phyloP scores from a whole-genome alignment of 257 asterid genomes.

The Plantago major region DNA sequence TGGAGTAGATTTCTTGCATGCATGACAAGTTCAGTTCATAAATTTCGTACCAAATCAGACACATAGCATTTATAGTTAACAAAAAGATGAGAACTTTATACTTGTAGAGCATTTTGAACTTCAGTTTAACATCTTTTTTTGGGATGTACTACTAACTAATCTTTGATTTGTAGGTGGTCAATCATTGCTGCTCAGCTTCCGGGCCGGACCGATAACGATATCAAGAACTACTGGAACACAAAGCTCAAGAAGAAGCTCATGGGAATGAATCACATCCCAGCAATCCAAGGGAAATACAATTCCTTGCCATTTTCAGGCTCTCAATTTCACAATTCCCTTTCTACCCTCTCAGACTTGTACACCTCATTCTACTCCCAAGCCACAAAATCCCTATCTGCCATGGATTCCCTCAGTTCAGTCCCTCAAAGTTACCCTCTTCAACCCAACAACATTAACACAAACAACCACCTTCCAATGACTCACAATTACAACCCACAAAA shows the following conservation, averaged over 20 bases:
- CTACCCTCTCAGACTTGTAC: constrained; percentile 31
- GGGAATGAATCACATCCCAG: constrained; percentile 31
- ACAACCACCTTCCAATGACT: constrained; percentile 17
- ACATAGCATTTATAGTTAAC: neutral
- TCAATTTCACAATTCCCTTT: constrained; percentile 21
- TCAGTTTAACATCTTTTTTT: neutral
- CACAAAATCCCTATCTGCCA: constrained; percentile 22
- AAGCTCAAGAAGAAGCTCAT: constrained; percentile 81
- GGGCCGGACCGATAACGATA: constrained; percentile 81
- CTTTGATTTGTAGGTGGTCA: constrained; percentile 54
- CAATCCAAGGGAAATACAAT: constrained; percentile 22
- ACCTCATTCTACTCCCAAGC: constrained; percentile 23
- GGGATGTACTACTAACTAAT: neutral
- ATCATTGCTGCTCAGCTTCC: constrained; percentile 74
- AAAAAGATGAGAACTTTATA: constrained; percentile 16
- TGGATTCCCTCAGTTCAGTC: constrained; percentile 27
- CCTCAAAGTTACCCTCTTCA: constrained; percentile 27
- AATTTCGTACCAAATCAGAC: neutral
- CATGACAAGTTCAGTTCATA: constrained; percentile 28
- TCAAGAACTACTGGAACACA: constrained; percentile 89
- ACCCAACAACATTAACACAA: constrained; percentile 4
- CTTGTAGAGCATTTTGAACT: neutral
- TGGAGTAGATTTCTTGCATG: constrained; percentile 32
- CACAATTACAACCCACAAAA: constrained; percentile 22
- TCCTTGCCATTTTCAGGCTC: constrained; percentile 26